Percentiles rank a stretch among this genome's conserved stretches.
Conservation (phyloP, 2,329 filamentous ascomycete species). For the Fusarium sublunatum region DNA sequence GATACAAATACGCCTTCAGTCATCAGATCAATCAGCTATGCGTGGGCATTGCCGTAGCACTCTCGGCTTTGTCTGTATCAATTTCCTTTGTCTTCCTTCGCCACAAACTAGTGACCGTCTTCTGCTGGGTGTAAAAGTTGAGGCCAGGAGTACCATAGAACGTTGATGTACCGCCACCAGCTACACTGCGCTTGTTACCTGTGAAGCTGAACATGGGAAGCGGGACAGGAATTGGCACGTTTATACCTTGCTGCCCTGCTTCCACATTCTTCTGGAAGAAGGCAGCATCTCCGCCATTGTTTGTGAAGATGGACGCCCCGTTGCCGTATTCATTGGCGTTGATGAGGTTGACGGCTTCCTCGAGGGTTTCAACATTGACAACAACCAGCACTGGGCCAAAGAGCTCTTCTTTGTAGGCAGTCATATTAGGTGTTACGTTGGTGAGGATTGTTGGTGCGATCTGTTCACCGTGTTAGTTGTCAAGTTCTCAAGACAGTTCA, state of each 20-base stretch:
- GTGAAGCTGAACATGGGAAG: conserved; percentile 73
- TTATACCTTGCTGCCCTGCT: conserved; percentile 82
- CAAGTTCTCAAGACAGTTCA: no score
- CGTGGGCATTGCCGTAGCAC: no score
- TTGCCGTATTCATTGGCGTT: conserved; percentile 85
- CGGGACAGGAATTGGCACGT: conserved; percentile 76
- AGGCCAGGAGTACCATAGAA: conserved; percentile 91
- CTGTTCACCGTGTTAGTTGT: background rate
- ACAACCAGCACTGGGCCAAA: conserved; percentile 79
- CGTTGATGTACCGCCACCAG: conserved; percentile 84
- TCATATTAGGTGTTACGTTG: conserved; percentile 79
- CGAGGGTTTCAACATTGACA: conserved; percentile 78
- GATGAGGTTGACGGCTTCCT: conserved; percentile 79
- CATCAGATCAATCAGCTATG: no score
- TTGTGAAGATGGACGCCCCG: conserved; percentile 81
- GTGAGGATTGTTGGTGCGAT: conserved; percentile 81
- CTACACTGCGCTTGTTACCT: conserved; percentile 83
- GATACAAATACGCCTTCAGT: no score
- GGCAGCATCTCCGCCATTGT: conserved; percentile 75
- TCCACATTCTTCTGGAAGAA: conserved; percentile 80
- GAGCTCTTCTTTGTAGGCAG: conserved; percentile 81
- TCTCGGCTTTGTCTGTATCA: no score
- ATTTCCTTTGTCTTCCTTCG: no score
- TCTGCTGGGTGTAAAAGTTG: conserved; percentile 89
- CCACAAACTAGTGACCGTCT: conserved; percentile 77